Evolutionary conservation across 2,329 filamentous ascomycete species (phyloP), one percentile per base, ranked within the genome.

Genomic region (Tricladium varicosporioides): DNA sequence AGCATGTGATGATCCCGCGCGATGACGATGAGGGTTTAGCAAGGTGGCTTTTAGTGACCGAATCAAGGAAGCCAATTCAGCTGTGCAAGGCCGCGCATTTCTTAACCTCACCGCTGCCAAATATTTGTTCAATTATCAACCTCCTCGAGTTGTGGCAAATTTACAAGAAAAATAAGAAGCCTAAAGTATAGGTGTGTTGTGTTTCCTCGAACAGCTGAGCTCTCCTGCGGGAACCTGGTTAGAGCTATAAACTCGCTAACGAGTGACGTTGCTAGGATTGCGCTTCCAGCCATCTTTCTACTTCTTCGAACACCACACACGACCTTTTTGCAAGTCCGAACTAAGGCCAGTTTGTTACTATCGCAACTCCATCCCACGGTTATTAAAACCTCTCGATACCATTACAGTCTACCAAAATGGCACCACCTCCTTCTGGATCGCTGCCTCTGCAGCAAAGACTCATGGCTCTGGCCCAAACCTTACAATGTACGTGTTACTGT

Each of bases 381-480:
- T n/a, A 13, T 10, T 40, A 10, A 40, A n/a, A 4, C 10, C 19
- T 10, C 19, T 33, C 46, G 36, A 55, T 42, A 16, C 27, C 22
- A 13, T 11, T 22, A 27, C 22, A 45, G n/a, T 46, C 22, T 15
- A 19, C 7, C 45, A 45, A 19, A 5, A 72, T 72, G 69, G 64
- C 69, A 56, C 69, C 67, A 44, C 67, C 67, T 55, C 69, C 70
- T 54, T 67, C 68, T 16, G 63, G 63, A 10, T 60, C 65, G 50
- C 62, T 70, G 60, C 69, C 70, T 8, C 61, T 72, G 40, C 63
- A 66, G 60, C 61, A 72, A 78, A 84, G 92, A 71, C 77, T 96
- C 59, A 75, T 91, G 68, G 80, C 83, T 66, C 81, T 97, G 66
- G 92, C 88, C 65, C 86, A 96, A 75, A 97, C 92, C 47, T 80